Conservation (phyloP, 2,329 filamentous ascomycete species). For the Cladorrhinum sp. region DNA sequence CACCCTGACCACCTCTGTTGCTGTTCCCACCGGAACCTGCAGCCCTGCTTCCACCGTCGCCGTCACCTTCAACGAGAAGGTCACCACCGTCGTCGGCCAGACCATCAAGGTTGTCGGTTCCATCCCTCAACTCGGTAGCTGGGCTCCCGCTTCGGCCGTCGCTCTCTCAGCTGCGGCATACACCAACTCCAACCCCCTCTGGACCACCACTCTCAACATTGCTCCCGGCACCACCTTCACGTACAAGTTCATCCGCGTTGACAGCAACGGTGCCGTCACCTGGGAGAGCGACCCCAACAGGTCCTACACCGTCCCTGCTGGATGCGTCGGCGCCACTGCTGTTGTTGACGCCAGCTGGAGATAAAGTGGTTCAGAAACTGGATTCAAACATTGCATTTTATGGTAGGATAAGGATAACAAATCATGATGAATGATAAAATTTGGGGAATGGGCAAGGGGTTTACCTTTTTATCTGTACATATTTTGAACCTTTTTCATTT, state of each 20-base stretch:
- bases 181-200: conserved; percentile 51
- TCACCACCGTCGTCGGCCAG: conserved; percentile 45
- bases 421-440: neutral
- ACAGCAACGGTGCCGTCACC: conserved; percentile 45
- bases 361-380: conserved; percentile 10
- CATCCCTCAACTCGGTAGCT: conserved; percentile 47
- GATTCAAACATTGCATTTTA: neutral
- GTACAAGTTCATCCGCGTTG: conserved; percentile 62
- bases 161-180: conserved; percentile 53
- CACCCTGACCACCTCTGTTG: conserved; percentile 21
- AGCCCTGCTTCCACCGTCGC: conserved; percentile 33
- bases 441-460: no score
- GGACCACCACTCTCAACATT: conserved; percentile 51
- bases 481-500: neutral
- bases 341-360: conserved; percentile 30
- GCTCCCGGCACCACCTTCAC: conserved; percentile 51
- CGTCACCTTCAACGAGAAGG: conserved; percentile 43
- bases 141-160: conserved; percentile 46
- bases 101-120: conserved; percentile 48
- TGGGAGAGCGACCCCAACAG: conserved; percentile 48
- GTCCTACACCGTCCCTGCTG: conserved; percentile 32
- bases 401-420: neutral
- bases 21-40: conserved; percentile 31
- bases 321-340: conserved; percentile 24
- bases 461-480: neutral